Base-by-base conservation (phyloP, 495 filamentous ascomycete species). In the Cudoniella acicularis region DNA sequence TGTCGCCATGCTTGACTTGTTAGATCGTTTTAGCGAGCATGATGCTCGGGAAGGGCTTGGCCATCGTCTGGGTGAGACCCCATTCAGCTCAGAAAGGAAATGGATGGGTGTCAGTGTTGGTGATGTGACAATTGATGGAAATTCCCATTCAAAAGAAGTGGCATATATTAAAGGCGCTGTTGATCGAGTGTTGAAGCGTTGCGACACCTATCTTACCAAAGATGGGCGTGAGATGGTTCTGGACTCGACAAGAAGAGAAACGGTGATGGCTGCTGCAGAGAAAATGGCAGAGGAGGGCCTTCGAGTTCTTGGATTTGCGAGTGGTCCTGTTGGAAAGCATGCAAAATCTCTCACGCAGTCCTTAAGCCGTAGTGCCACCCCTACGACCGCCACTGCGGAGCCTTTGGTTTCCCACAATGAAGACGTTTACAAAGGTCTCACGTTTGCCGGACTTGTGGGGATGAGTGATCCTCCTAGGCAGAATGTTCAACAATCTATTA, bases 61-160 rank as follows among this genome's bases (percentile, higher is more conserved):
- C 40, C 81, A 80, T 25, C 86, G 92, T 30, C 81, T 86, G 17
- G 82, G 83, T 21, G 94, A 98, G 67, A 91, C 89, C 1, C 92
- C 94, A 0, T 99, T 99, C 68, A 96, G 91, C 67, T 98, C 94
- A 0, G 92, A 97, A 65, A 83, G 91, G 48, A 99, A 97, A 72
- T 99, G 94, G 93, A 99, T 98, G 94, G 94, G 94, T 30, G 92
- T 96, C 13, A 84, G 89, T 1, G 91, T 96, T 62, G 85, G 86
- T 26, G 74, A 73, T 55, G 61, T 59, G 21, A 56, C 50, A 25
- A 51, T 52, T 8, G 72, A 74, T 20, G 69, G 70, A 27, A 79
- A 80, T 56, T 71, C 82, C 3, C 74, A 69, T 18, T 77, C 80
- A 23, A 82, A 77, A 65, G 87, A 93, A 64, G 81, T 89, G 56